Base-by-base conservation (phyloP, 106 monocot genomes). In the Acorus calamus region DNA sequence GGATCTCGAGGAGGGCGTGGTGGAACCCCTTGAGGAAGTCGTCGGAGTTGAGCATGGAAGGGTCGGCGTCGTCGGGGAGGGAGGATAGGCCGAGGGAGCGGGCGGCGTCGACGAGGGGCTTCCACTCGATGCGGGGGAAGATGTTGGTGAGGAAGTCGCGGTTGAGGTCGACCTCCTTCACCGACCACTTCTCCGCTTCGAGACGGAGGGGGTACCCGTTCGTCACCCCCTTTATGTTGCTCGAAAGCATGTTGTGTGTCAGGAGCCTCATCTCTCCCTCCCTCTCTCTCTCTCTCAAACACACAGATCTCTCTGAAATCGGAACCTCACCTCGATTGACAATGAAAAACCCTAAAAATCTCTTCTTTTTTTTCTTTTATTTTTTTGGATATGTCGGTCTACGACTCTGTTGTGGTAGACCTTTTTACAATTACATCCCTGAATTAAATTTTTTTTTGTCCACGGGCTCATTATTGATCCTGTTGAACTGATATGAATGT, bases 191-290 rank as follows among this genome's bases (percentile, higher is more conserved):
- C 65, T 73, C 62, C 45, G 72, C 87, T 50, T 96, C 84, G 8
- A 96, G 67, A 14, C 76, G 61, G 4, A 96, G 84, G 3, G 94
- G 94, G 76, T 64, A 96, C 3, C 94, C 94, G 58, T 87, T 91
- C 60, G 53, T 58, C 14, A 87, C 94, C 9, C 94, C 90, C 82
- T 84, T 90, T 7, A 90, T 77, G 94, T 90, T 90, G 87, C 82
- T 71, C 10, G 90, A 68, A 0, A 96, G 80, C 90, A 96, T 96
- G 83, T 96, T 96, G 84, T 96, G 94, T 4, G 90, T 90, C 53
- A 96, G 61, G 4, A 96, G 84, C 73, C 94, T 87, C 94, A 96
- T 96, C 70, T 68, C 72, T 56, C 44, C 44, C 53, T 52, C 14
- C 50, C 64, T 11, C 52, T 63, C 72, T 46, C 56, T 46, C 13